Base-by-base conservation (phyloP, 768 basidiomycete species). In the Kwoniella heveanensis region DNA sequence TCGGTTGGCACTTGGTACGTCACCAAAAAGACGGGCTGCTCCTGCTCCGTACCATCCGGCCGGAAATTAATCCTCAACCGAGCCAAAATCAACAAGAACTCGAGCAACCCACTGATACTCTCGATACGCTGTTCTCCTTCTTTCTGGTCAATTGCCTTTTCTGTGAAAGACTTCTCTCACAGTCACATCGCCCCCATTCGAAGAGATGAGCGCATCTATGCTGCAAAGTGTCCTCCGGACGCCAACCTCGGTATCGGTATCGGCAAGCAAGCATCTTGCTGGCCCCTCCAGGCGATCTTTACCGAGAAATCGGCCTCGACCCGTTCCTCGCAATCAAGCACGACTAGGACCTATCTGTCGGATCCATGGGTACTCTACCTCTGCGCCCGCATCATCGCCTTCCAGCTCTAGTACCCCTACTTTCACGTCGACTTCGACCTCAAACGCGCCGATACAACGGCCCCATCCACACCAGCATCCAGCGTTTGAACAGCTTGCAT, bases 401-500 rank as follows among this genome's bases (percentile, higher is more conserved):
- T 19, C 39, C 25, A 37, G 57, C n/a, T 30, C 47, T 29, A 59
- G 26, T 44, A 36, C 54, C 19, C 37, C 54, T 7, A 29, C 39
- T 2, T 57, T 44, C 24, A n/a, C 39, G 5, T 57, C 56, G 26
- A n/a, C 39, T 13, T 46, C 39, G 9, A 37, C 32, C 5, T n/a
- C 54, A 29, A 24, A 8, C 52, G 26, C 17, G 32, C 36, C 27
- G 27, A 52, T 62, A 46, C 53, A 49, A 13, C 46, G 30, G 37
- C 54, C 60, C 32, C 60, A 62, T 21, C 62, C 62, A 12, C 63
- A 64, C 37, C 63, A 58, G 29, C 63, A 66, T 54, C 60, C 73
- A 2, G 68, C 72, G 0, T 74, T 74, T 32, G 64, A 68, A 17
- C 51, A 39, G 2, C 64, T 74, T 1, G 55, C 65, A 3, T 24